Evolutionary conservation across 73 alveolate genomes (phyloP).

Genomic region (Tetrahymena malaccensis): DNA sequence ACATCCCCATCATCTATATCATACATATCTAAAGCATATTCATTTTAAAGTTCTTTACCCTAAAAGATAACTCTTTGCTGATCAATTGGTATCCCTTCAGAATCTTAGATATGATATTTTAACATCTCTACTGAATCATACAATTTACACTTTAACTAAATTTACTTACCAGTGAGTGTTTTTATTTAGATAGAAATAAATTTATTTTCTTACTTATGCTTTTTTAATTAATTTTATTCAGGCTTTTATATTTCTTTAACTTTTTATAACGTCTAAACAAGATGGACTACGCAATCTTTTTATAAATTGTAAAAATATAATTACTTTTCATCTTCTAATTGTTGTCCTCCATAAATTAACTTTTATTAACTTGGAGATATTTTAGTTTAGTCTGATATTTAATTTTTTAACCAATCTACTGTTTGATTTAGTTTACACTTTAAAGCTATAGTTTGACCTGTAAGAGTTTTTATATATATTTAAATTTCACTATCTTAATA

Average conservation of each 20-base stretch:
- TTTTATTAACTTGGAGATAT: background rate
- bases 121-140: background rate
- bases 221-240: background rate
- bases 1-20: background rate
- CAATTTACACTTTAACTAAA: background rate
- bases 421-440: background rate
- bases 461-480: background rate
- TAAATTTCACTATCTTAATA: background rate
- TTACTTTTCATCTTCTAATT: background rate
- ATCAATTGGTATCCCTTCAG: background rate
- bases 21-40: background rate
- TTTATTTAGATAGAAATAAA: background rate
- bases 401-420: background rate
- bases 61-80: background rate
- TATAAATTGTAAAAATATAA: background rate
- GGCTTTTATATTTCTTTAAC: background rate
- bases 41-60: background rate
- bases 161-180: background rate
- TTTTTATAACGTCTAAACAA: background rate
- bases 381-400: background rate
- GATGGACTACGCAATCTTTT: background rate
- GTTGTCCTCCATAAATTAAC: background rate
- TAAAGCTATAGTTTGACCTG: background rate
- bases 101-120: background rate
- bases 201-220: background rate